Percentiles rank a stretch among this genome's conserved stretches.
Evolutionary conservation across 257 asterid species (phyloP).

Genomic region (Phtheirospermum japonicum): DNA sequence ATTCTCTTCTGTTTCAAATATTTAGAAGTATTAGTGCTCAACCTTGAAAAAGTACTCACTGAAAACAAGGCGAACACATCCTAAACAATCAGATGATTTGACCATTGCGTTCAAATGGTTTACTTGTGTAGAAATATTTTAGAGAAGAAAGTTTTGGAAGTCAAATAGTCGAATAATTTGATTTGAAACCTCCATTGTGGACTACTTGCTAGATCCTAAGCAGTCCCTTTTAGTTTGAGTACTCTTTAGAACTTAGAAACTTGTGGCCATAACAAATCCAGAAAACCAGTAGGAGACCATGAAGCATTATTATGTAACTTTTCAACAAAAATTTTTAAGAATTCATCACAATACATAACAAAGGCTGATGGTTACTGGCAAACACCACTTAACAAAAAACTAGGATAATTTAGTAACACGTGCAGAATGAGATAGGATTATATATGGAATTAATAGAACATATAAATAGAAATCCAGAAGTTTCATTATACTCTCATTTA

Average conservation of each 20-base stretch:
- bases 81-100: neutral
- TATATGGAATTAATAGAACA: neutral
- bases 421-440: neutral
- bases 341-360: neutral
- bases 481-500: constrained; percentile 29
- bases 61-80: too few relatives aligned
- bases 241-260: neutral
- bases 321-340: neutral
- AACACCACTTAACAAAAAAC: constrained; percentile 6
- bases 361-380: constrained; percentile 5
- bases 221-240: neutral
- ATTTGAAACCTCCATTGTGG: neutral
- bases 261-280: neutral
- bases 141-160: neutral
- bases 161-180: neutral
- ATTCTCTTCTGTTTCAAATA: neutral
- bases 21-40: too few relatives aligned
- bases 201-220: constrained; percentile 9
- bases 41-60: too few relatives aligned
- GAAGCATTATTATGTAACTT: neutral
- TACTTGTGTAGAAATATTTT: neutral
- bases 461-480: constrained; percentile 23
- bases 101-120: neutral
- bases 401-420: neutral
- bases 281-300: neutral